Base-by-base conservation (phyloP, 306 rosid species). In the Begonia loranthoides region DNA sequence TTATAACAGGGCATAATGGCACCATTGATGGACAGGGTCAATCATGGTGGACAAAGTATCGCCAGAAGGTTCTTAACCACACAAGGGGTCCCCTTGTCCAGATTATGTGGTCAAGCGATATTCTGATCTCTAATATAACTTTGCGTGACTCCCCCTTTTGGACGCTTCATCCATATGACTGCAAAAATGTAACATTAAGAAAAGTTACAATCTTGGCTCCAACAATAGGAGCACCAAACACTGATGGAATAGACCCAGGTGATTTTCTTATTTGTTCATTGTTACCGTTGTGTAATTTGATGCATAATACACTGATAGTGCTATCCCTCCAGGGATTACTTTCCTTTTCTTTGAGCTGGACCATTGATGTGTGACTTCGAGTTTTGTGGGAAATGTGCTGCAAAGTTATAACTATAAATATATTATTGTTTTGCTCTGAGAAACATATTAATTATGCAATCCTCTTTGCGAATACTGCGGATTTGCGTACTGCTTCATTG, bases 221-320 rank as follows among this genome's bases (percentile, higher is more conserved):
- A 17, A 59, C 83, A 45, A 52, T 65, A 40, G 77, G 73, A 56
- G 99, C 99, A 66, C 99, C 99, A 57, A 90, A 90, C 57, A 90
- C 99, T 45, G 99, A 90, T 66, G 99, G 99, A 69, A 90, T 90
- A 60, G 99, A 90, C 80, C 99, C 99, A 10, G 99, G 99, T 69
- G 78, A 76, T 77, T 70, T 36, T 56, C 33, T 61, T 52, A 50
- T 70, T 28, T 28, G 36, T 28, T 28, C 36, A 28, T 28, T 28
- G 36, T 28, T 28, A 28, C 36, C 22, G 22, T 19, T 0, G 22
- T 19, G 22, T 19, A 28, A 28, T 28, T 28, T 28, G 36, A 28
- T 4, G 6, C 36, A 3, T 28, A 28, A 5, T 28, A 28, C 5
- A 28, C 36, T 28, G 36, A 28, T 28, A 28, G 36, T 28, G 36